Conservation (phyloP, 139 green algal species). For the Raphidocelis subcapitata region DNA sequence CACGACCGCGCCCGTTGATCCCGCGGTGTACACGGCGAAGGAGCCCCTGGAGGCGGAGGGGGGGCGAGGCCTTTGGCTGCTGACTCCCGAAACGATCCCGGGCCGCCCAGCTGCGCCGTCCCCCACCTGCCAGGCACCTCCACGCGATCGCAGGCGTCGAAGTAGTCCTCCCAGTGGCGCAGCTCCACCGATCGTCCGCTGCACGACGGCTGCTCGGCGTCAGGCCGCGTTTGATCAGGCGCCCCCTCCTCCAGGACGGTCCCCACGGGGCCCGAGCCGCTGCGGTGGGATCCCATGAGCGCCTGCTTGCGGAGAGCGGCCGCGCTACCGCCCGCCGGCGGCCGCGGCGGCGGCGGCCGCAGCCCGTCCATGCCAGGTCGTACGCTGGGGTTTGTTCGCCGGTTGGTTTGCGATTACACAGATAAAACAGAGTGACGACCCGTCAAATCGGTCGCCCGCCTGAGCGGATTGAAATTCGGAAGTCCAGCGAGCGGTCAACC, state of each 20-base stretch:
- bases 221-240: background rate
- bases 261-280: background rate
- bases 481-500: too few species aligned
- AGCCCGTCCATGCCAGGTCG: too few species aligned
- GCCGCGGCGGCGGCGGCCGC: too few species aligned
- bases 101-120: background rate
- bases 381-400: too few species aligned
- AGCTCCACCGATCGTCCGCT: background rate
- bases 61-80: background rate
- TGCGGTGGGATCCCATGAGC: background rate
- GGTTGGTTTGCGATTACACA: too few species aligned
- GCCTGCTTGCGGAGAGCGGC: conserved; percentile 8
- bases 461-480: too few species aligned
- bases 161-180: conserved; percentile 31
- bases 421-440: too few species aligned
- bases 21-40: conserved; percentile 76
- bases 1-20: conserved; percentile 56
- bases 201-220: background rate
- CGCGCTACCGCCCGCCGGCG: too few species aligned
- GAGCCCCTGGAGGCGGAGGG: conserved; percentile 27
- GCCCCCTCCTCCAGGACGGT: background rate
- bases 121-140: conserved; percentile 24
- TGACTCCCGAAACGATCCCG: background rate
- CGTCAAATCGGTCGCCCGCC: too few species aligned
- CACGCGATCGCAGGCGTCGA: conserved; percentile 24